phyloP scores from a whole-genome alignment of 2,329 filamentous ascomycete genomes.

The Pseudocercospora vitis region DNA sequence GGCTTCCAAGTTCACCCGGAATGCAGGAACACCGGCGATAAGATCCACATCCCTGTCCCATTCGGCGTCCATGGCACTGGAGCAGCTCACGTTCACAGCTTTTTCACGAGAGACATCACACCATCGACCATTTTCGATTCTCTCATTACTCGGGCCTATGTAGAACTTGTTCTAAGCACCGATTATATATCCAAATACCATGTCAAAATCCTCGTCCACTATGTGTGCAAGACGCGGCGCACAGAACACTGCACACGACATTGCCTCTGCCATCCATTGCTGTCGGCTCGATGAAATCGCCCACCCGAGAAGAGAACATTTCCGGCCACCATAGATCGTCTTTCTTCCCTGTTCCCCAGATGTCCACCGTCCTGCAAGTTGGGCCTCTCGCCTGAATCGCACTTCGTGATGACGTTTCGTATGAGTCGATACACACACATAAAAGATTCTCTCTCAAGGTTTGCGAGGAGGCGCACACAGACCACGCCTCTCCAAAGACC shows the following conservation, averaged over 20 bases:
- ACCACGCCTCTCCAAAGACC: conserved; percentile 23
- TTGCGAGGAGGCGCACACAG: conserved; percentile 5
- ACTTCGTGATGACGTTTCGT: not conserved
- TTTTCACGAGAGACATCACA: no score
- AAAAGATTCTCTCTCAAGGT: not conserved
- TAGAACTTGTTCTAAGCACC: not conserved
- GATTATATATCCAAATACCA: not conserved
- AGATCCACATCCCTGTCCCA: not conserved
- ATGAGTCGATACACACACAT: not conserved
- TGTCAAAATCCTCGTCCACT: conserved; percentile 1
- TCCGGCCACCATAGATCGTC: not conserved
- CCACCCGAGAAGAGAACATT: not conserved
- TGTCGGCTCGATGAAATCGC: not conserved
- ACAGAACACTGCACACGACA: not conserved
- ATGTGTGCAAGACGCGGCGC: conserved; percentile 4
- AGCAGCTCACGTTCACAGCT: no score
- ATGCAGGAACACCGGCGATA: not conserved
- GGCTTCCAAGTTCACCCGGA: not conserved
- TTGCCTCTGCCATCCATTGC: not conserved
- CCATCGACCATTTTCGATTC: not conserved
- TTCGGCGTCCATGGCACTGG: no score
- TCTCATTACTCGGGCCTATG: conserved; percentile 4
- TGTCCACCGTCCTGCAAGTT: not conserved
- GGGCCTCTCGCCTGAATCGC: not conserved
- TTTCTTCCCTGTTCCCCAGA: not conserved